A percentile compares a stretch with the other conserved stretches of the same genome.
phyloP scores from a whole-genome alignment of 1,284 basidiomycete genomes.

The Inonotus hispidus region DNA sequence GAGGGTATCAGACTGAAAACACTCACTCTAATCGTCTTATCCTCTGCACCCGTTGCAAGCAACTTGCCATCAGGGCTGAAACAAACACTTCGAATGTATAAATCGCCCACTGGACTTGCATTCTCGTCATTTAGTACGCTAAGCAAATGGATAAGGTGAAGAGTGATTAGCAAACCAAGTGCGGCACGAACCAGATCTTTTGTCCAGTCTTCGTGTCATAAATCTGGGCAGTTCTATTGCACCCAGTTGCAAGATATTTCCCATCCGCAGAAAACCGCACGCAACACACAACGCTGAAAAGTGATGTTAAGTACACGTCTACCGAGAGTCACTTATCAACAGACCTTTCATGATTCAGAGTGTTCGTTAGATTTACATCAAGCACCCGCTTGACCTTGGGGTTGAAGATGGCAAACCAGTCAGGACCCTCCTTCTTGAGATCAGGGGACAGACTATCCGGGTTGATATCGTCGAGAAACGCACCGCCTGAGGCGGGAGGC shows the following conservation, averaged over 20 bases:
- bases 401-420: conserved; percentile 97
- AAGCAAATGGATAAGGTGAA: background rate
- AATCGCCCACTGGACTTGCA: conserved; percentile 61
- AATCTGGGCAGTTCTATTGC: conserved; percentile 72
- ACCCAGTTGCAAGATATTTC: conserved; percentile 72
- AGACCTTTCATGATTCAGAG: conserved; percentile 88
- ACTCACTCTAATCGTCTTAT: conserved; percentile 74
- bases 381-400: conserved; percentile 77
- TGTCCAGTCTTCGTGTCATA: conserved; percentile 69
- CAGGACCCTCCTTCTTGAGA: conserved; percentile 75
- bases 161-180: background rate
- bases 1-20: conserved; percentile 3
- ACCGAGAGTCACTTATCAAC: conserved; percentile 23
- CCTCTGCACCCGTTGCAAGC: conserved; percentile 82
- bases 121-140: conserved; percentile 68
- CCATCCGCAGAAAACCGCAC: conserved; percentile 82
- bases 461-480: conserved; percentile 44
- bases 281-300: conserved; percentile 68
- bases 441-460: conserved; percentile 44
- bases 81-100: conserved; percentile 81
- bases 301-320: conserved; percentile 14
- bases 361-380: conserved; percentile 89
- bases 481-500: conserved; percentile 20
- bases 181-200: conserved; percentile 46
- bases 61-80: conserved; percentile 81